phyloP scores from a whole-genome alignment of 2,329 filamentous ascomycete genomes.

The Alternaria burnsii region DNA sequence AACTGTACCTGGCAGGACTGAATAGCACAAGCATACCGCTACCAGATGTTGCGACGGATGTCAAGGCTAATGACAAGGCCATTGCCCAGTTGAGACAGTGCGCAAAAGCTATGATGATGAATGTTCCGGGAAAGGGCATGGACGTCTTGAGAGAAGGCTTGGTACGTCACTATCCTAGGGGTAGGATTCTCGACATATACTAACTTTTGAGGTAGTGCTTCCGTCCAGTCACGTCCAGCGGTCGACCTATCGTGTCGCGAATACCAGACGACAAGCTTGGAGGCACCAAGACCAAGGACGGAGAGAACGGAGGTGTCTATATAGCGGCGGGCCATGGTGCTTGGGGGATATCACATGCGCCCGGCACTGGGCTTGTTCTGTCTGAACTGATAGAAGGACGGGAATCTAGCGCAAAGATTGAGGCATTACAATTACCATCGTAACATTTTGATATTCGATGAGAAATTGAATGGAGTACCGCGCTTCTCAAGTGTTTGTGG shows the following conservation, averaged over 20 bases:
- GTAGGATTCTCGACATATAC: constrained; percentile 8
- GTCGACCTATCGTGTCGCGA: constrained; percentile 69
- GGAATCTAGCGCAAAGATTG: constrained; percentile 67
- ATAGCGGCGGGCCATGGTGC: constrained; percentile 77
- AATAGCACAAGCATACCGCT: constrained; percentile 70
- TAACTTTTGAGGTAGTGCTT: constrained; percentile 62
- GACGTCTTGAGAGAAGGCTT: constrained; percentile 71
- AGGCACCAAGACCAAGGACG: constrained; percentile 54
- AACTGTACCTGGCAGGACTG: constrained; percentile 77
- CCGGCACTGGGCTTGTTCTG: constrained; percentile 76
- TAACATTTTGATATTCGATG: background rate
- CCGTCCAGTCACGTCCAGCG: constrained; percentile 71
- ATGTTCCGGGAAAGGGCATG: constrained; percentile 59
- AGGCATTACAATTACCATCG: constrained; percentile 54
- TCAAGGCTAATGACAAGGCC: constrained; percentile 57
- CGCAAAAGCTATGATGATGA: constrained; percentile 60
- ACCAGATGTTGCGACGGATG: constrained; percentile 64
- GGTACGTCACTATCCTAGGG: constrained; percentile 30
- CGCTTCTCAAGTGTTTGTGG: background rate
- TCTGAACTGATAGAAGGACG: constrained; percentile 73
- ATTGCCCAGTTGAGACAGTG: constrained; percentile 61
- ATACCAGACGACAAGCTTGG: constrained; percentile 67
- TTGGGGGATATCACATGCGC: constrained; percentile 67
- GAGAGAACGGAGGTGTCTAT: constrained; percentile 69
- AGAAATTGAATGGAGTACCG: background rate